Base-by-base conservation (phyloP, 495 filamentous ascomycete genomes). In the Podospora sp. region DNA sequence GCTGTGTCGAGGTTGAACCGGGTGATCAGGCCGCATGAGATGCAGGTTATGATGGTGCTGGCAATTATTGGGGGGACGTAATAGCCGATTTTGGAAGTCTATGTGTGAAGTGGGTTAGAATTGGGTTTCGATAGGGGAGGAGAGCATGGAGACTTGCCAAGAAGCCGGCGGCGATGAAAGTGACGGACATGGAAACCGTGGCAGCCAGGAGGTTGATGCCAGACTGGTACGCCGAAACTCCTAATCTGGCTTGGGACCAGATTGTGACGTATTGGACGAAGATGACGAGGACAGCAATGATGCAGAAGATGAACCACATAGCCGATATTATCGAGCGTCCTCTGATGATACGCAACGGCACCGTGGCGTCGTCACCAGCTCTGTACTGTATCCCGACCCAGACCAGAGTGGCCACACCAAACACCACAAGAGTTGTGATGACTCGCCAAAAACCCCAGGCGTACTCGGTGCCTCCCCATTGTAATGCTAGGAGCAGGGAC, bases 381-480 rank as follows among this genome's bases (percentile, higher is more conserved):
- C 82, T 85, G 51, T 81, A 70, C 74, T 95, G 88, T 16, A 89
- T 67, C 11, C 61, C 78, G 16, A 82, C 73, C 76, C 94, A 96
- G 12, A 66, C 66, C 49, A 83, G 56, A 21, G 85, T 76, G 7
- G 92, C 77, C 7, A 93, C 69, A 4, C 80, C 86, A 65, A 86
- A 88, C 9, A 90, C 68, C 9, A 89, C 79, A 26, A 93, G 83
- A 0, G 92, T 80, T 0, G 82, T 86, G 65, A 92, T 88, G 70
- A 92, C 87, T 14, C 86, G 86, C 25, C 79, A 84, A 60, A 77
- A 82, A 36, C 74, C 71, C 91, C 91, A 94, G 0, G 77, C 60
- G 62, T 92, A 91, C 40, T 78, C 84, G 1, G 81, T 81, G 1
- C 91, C 92, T 36, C 91, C 92, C 92, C 92, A 95, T 73, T 94